Conservation (phyloP, 2,329 filamentous ascomycete genomes). For the Talaromyces verruculosus region DNA sequence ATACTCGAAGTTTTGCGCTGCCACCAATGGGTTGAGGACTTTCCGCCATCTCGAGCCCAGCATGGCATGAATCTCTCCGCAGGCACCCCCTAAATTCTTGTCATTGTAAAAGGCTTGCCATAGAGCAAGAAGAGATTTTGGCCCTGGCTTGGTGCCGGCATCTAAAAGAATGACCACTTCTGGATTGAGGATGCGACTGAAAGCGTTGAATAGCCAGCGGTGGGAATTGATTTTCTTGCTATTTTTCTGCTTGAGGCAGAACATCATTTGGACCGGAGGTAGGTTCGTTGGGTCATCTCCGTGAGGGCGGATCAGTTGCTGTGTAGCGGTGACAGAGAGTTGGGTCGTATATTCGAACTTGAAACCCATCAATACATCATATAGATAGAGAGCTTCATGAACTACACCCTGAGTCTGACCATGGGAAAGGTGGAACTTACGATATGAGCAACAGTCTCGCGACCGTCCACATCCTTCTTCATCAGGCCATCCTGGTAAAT, state of each 20-base stretch:
- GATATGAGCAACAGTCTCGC: slow-evolving; percentile 93
- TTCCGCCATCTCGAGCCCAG: slow-evolving; percentile 87
- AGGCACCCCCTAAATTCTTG: slow-evolving; percentile 96
- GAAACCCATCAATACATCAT: neutral
- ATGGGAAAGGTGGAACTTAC: slow-evolving; percentile 35
- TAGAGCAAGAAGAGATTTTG: slow-evolving; percentile 83
- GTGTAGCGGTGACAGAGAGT: slow-evolving; percentile 89
- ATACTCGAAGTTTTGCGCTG: slow-evolving; percentile 98
- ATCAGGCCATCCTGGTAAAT: slow-evolving; percentile 97
- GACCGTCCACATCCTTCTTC: slow-evolving; percentile 97
- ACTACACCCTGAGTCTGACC: neutral
- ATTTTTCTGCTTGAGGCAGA: slow-evolving; percentile 98
- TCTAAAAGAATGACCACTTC: slow-evolving; percentile 96
- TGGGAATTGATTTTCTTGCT: slow-evolving; percentile 99
- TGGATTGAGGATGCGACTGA: slow-evolving; percentile 93
- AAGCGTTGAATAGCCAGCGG: slow-evolving; percentile 97
- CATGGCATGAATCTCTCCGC: slow-evolving; percentile 99
- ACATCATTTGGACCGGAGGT: slow-evolving; percentile 97
- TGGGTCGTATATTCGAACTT: slow-evolving; percentile 98
- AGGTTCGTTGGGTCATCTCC: slow-evolving; percentile 82
- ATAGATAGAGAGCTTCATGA: neutral
- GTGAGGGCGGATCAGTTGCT: slow-evolving; percentile 90
- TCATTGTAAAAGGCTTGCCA: slow-evolving; percentile 99
- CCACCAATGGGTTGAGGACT: slow-evolving; percentile 89
- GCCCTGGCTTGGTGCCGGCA: slow-evolving; percentile 93